Conservation (phyloP, 202 grass and related monocot species). For the Eragrostis tef region DNA sequence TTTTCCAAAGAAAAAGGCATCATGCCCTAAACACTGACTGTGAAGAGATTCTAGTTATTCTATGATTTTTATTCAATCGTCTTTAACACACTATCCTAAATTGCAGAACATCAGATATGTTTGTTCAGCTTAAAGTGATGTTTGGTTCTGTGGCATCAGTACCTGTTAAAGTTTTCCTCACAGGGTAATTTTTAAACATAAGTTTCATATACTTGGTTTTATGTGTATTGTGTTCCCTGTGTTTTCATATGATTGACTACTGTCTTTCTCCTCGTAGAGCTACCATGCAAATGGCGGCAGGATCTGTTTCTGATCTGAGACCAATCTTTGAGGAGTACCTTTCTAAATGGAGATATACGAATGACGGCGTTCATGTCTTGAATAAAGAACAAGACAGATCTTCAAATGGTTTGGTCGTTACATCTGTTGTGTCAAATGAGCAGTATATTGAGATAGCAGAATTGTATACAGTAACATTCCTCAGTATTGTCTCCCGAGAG, state of each 20-base stretch:
- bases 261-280: constrained; percentile 59
- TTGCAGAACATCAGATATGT: constrained; percentile 69
- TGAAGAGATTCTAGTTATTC: background rate
- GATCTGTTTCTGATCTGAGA: constrained; percentile 62
- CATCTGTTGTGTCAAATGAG: constrained; percentile 51
- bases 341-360: constrained; percentile 70
- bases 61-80: constrained; percentile 30
- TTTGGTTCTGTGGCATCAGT: constrained; percentile 75
- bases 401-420: constrained; percentile 31
- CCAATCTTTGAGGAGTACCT: constrained; percentile 83
- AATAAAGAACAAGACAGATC: constrained; percentile 29
- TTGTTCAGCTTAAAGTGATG: constrained; percentile 73
- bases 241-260: constrained; percentile 16
- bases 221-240: background rate
- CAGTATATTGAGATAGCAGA: constrained; percentile 74
- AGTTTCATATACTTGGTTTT: constrained; percentile 10
- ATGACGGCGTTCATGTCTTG: constrained; percentile 66
- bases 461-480: constrained; percentile 75
- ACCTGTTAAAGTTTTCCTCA: constrained; percentile 75
- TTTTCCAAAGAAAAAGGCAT: constrained; percentile 7
- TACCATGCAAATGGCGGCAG: constrained; percentile 76
- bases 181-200: constrained; percentile 58
- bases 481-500: constrained; percentile 60
- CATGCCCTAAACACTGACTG: background rate
- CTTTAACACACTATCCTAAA: constrained; percentile 42